Evolutionary conservation across 2,329 filamentous ascomycete genomes (phyloP).

Genomic region (Diaporthe sp.): DNA sequence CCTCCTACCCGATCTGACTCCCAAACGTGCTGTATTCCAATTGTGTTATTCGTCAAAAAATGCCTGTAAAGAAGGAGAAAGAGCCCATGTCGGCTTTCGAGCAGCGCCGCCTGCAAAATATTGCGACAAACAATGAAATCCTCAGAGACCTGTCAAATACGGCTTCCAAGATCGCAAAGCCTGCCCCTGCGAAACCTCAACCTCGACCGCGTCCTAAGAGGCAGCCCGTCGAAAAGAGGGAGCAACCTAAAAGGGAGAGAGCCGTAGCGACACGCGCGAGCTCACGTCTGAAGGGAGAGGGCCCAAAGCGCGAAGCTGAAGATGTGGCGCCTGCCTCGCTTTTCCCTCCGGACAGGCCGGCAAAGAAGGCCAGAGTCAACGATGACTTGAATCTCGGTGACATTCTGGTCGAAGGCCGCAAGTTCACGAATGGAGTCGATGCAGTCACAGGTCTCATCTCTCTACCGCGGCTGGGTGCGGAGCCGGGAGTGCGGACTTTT

Average conservation of each 20-base stretch:
- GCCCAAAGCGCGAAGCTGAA: constrained; percentile 60
- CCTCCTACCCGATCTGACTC: neutral
- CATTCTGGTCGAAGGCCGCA: constrained; percentile 83
- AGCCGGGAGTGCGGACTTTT: constrained; percentile 88
- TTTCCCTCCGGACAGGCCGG: constrained; percentile 42
- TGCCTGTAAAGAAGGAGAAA: constrained; percentile 61
- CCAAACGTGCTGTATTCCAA: constrained; percentile 29
- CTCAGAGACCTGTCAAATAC: constrained; percentile 81
- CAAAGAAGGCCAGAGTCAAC: constrained; percentile 69
- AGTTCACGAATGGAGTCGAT: constrained; percentile 76
- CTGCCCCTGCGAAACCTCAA: constrained; percentile 17
- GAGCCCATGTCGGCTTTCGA: constrained; percentile 85
- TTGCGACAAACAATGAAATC: constrained; percentile 85
- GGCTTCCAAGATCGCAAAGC: constrained; percentile 69
- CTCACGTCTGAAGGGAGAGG: constrained; percentile 66
- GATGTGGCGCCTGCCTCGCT: constrained; percentile 28
- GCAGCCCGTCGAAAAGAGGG: constrained; percentile 50
- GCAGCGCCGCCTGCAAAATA: constrained; percentile 85
- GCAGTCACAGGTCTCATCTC: constrained; percentile 71
- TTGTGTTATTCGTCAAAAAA: constrained; percentile 49
- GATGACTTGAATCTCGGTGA: constrained; percentile 79
- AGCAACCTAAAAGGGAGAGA: constrained; percentile 61
- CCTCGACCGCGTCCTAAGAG: constrained; percentile 51
- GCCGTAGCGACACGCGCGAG: constrained; percentile 68
- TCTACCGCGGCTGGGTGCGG: constrained; percentile 72